Base-by-base conservation (phyloP, 2,329 filamentous ascomycete genomes). In the Dactylellina leptospora region DNA sequence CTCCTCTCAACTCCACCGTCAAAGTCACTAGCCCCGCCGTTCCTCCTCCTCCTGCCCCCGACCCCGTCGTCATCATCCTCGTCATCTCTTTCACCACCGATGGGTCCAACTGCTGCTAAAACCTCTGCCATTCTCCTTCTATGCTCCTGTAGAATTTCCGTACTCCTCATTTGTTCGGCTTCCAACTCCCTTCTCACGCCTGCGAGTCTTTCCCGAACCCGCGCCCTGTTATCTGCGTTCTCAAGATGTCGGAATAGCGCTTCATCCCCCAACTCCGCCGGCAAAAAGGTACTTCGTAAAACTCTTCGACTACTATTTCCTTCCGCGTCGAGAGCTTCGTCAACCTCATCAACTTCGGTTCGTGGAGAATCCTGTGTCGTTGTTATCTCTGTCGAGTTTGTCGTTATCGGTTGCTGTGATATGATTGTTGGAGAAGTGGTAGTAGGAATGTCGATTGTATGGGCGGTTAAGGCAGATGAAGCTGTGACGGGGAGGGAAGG, bases 201-300 rank as follows among this genome's bases (percentile, higher is more conserved):
- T 2, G 59, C 68, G 16, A 72, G 38, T 6, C 68, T 38, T 33
- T 72, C 68, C 36, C 68, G 33, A 18, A 72, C 68, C 25, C 68
- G 28, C 0, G 68, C 68, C 38, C 59, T 47, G 27, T 59, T 64
- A 20, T 72, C 59, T 9, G 58, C 68, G 16, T 64, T 72, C n/a
- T 62, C 68, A 18, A 64, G 60, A 25, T 72, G 68, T 28, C 59
- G 59, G 45, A 72, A 64, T 28, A 72, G 28, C n/a, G 68, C 68
- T n/a, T 72, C 68, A 16, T 72, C 68, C n/a, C 68, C 68, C 11
- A 72, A n/a, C n/a, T 72, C 68, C 20, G 68, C 58, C 3, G 68
- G 68, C 11, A 72, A 44, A 33, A 72, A 72, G 10, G 68, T 72
- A 33, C 68, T 72, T 10, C 68, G 27, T 9, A 72, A 36, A 3